Percentiles rank a stretch among this genome's conserved stretches.
phyloP scores from a whole-genome alignment of 768 basidiomycete species.

The Mycena albidolilacea region DNA sequence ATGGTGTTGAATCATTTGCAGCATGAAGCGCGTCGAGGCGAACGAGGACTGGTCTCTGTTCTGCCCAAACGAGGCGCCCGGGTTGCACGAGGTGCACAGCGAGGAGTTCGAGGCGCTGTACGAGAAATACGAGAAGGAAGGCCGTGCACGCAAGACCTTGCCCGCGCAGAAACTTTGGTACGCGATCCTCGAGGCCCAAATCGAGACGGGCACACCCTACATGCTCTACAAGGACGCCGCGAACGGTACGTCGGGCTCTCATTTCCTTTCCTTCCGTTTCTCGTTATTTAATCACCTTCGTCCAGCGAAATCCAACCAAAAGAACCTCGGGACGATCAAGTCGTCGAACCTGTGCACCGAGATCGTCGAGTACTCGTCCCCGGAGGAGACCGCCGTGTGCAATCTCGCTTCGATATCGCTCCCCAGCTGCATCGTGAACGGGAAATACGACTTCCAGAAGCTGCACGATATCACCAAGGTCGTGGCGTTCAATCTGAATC shows the following conservation, averaged over 20 bases:
- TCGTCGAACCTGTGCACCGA: slow-evolving; percentile 90
- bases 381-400: slow-evolving; percentile 88
- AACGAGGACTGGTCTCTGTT: slow-evolving; percentile 96
- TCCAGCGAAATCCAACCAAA: slow-evolving; percentile 87
- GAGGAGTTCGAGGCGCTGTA: slow-evolving; percentile 92
- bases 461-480: slow-evolving; percentile 85
- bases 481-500: slow-evolving; percentile 83
- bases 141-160: slow-evolving; percentile 87
- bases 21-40: slow-evolving; percentile 97
- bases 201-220: slow-evolving; percentile 98
- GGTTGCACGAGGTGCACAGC: slow-evolving; percentile 89
- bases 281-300: neutral
- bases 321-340: slow-evolving; percentile 89
- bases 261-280: neutral
- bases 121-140: slow-evolving; percentile 91
- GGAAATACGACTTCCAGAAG: slow-evolving; percentile 82
- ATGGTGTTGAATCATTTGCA: slow-evolving; percentile 45
- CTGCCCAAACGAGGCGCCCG: slow-evolving; percentile 97
- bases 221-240: slow-evolving; percentile 99
- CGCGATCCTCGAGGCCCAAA: slow-evolving; percentile 95
- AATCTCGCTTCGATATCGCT: slow-evolving; percentile 88
- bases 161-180: slow-evolving; percentile 99
- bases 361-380: slow-evolving; percentile 88
- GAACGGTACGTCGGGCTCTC: slow-evolving; percentile 72
- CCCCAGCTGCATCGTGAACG: slow-evolving; percentile 78